Percentiles rank a stretch among this genome's conserved stretches.
phyloP scores from a whole-genome alignment of 2,329 filamentous ascomycete genomes.

The Ambrosiella xylebori region DNA sequence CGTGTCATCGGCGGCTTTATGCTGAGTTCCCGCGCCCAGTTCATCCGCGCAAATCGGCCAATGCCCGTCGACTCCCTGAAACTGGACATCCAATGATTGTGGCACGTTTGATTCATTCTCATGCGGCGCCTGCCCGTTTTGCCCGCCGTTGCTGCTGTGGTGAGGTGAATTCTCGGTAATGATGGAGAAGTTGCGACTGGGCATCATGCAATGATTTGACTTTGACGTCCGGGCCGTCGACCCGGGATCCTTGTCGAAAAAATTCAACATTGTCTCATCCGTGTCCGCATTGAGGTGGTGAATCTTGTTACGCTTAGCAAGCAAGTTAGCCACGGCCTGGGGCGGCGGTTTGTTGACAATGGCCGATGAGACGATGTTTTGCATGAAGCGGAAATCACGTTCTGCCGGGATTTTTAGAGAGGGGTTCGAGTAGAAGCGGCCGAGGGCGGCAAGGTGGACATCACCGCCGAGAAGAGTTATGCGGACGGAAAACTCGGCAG shows the following conservation, averaged over 20 bases:
- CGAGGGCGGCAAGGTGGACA: constrained; percentile 79
- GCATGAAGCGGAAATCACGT: constrained; percentile 84
- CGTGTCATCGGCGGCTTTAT: constrained; percentile 49
- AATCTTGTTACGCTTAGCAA: constrained; percentile 77
- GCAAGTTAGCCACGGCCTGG: constrained; percentile 69
- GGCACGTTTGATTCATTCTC: constrained; percentile 4
- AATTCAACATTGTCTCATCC: constrained; percentile 81
- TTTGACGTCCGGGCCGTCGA: constrained; percentile 52
- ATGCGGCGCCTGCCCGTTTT: background rate
- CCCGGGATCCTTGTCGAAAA: constrained; percentile 83
- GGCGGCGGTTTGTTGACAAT: constrained; percentile 93
- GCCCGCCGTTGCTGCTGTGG: constrained; percentile 17
- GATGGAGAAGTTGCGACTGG: constrained; percentile 83
- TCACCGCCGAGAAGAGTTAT: constrained; percentile 88
- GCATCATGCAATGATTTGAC: constrained; percentile 74
- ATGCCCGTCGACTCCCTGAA: constrained; percentile 45
- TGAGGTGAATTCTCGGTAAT: constrained; percentile 72
- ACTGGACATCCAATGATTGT: constrained; percentile 15
- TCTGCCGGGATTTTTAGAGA: constrained; percentile 60
- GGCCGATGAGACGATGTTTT: constrained; percentile 81
- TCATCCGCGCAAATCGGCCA: constrained; percentile 60
- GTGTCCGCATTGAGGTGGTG: constrained; percentile 55
- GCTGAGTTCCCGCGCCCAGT: constrained; percentile 55
- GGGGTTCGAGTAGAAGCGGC: constrained; percentile 87
- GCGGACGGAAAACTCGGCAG: constrained; percentile 71